Conservation (phyloP, 441 rosid genomes). For the Cnidoscolus chayamansa region DNA sequence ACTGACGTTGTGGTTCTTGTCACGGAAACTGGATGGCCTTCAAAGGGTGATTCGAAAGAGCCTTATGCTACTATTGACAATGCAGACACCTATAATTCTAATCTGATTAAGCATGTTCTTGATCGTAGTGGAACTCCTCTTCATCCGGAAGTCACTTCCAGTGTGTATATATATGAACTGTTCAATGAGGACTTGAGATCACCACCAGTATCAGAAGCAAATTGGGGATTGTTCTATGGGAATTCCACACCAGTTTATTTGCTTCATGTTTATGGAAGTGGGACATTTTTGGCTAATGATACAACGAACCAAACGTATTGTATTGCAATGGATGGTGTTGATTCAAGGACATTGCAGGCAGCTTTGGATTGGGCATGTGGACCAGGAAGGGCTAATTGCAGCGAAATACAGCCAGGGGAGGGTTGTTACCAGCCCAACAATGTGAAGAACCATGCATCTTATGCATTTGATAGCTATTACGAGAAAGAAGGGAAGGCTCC, state of each 20-base stretch:
- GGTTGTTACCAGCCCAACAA: constrained; percentile 83
- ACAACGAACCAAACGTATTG: constrained; percentile 91
- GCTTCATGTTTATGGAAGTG: constrained; percentile 87
- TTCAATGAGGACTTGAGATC: constrained; percentile 85
- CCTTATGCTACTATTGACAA: constrained; percentile 78
- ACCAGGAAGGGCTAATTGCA: constrained; percentile 80
- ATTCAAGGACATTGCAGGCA: constrained; percentile 73
- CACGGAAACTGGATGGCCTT: constrained; percentile 92
- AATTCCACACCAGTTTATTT: constrained; percentile 79
- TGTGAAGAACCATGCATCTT: constrained; percentile 81
- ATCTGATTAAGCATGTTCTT: constrained; percentile 84
- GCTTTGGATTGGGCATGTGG: constrained; percentile 99
- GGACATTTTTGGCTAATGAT: constrained; percentile 82
- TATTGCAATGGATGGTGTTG: constrained; percentile 67
- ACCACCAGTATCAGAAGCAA: constrained; percentile 76
- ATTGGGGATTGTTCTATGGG: constrained; percentile 85
- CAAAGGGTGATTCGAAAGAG: constrained; percentile 76
- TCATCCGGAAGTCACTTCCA: constrained; percentile 82
- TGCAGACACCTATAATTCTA: constrained; percentile 84
- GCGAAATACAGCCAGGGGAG: constrained; percentile 96
- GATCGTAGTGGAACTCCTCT: constrained; percentile 77
- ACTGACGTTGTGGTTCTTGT: constrained; percentile 82
- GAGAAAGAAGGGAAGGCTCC: constrained; percentile 70
- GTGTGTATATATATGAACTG: constrained; percentile 77
- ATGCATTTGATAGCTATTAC: constrained; percentile 95